Evolutionary conservation across 1,284 basidiomycete species (phyloP).

Genomic region (Cryptococcus sp.): DNA sequence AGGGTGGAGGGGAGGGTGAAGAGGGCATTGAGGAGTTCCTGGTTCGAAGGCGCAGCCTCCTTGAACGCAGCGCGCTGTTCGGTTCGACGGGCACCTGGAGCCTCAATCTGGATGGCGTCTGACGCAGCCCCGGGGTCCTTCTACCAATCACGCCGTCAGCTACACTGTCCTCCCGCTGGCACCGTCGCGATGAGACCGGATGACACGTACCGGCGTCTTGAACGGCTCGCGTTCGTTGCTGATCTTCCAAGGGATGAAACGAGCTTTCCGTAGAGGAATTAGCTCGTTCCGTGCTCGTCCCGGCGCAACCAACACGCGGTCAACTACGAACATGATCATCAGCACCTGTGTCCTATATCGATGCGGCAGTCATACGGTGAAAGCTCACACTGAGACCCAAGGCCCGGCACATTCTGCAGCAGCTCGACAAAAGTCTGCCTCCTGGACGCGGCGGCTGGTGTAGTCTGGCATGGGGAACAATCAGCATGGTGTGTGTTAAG

Average conservation of each 20-base stretch:
- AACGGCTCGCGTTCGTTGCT: constrained; percentile 9
- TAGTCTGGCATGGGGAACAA: constrained; percentile 18
- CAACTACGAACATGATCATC: constrained; percentile 53
- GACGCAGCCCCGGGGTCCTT: constrained; percentile 12
- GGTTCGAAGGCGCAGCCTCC: constrained; percentile 12
- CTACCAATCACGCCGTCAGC: background rate
- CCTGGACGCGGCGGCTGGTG: constrained; percentile 9
- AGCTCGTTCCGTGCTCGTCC: constrained; percentile 38
- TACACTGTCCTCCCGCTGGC: background rate
- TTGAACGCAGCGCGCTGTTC: background rate
- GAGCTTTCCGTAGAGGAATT: constrained; percentile 30
- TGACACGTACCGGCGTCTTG: constrained; percentile 14
- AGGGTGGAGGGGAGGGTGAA: constrained; percentile 22
- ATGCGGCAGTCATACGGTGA: background rate
- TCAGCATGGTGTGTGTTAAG: background rate
- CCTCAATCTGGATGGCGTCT: constrained; percentile 1
- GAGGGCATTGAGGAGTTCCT: constrained; percentile 23
- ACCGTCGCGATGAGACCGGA: background rate
- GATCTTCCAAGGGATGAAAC: constrained; percentile 24
- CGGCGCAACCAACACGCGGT: constrained; percentile 34
- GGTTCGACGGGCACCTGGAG: background rate
- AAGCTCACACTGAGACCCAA: constrained; percentile 27
- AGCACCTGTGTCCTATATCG: constrained; percentile 50
- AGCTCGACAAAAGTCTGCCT: constrained; percentile 37
- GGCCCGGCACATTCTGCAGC: constrained; percentile 30